Conservation (phyloP, 129 eudicot genomes). For the Chrysanthemum seticuspe region DNA sequence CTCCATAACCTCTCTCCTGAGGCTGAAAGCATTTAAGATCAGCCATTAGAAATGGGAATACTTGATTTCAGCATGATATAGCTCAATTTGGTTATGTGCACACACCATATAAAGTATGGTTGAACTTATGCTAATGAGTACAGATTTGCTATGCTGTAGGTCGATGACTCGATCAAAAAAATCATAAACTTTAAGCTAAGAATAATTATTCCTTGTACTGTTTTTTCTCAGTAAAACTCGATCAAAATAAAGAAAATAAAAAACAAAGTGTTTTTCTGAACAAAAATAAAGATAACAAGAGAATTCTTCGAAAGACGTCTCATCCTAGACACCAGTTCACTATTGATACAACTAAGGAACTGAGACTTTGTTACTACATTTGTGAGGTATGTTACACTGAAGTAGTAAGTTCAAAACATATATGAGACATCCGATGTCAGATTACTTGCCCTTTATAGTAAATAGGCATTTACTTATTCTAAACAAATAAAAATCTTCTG, state of each 20-base stretch:
- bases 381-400: too few species aligned
- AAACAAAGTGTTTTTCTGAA: too few species aligned
- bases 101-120: conserved; percentile 1
- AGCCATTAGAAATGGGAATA: conserved; percentile 15
- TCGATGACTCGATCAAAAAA: conserved; percentile 1
- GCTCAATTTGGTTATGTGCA: background rate
- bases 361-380: too few species aligned
- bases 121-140: conserved; percentile 2
- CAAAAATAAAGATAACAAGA: too few species aligned
- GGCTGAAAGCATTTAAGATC: conserved; percentile 20
- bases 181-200: conserved; percentile 1
- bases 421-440: too few species aligned
- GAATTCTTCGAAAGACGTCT: too few species aligned
- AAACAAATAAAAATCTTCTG: too few species aligned
- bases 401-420: too few species aligned
- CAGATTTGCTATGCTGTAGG: conserved; percentile 1
- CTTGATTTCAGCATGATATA: conserved; percentile 1
- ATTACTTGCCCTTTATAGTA: too few species aligned
- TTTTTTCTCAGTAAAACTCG: background rate
- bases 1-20: conserved; percentile 43
- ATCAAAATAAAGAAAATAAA: background rate
- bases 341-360: too few species aligned
- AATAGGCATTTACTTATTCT: too few species aligned
- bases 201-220: background rate
- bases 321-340: too few species aligned